A percentile compares a stretch with the other conserved stretches of the same genome.
Conservation (phyloP, 1,284 basidiomycete species). For the Ceratobasidium sp. region DNA sequence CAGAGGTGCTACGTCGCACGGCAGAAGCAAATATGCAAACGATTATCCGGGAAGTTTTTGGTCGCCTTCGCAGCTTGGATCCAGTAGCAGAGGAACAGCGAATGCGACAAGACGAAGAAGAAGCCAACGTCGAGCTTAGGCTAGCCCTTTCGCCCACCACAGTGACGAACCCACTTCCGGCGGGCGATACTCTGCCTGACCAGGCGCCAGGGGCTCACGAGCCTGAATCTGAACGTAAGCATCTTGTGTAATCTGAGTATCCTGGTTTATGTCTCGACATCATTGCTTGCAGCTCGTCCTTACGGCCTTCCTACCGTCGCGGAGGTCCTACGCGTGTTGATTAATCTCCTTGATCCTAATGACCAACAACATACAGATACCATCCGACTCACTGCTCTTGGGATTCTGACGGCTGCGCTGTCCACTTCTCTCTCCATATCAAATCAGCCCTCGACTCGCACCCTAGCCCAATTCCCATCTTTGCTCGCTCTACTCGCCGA, state of each 20-base stretch:
- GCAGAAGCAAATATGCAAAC: constrained; percentile 95
- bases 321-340: constrained; percentile 93
- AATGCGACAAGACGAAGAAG: constrained; percentile 55
- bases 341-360: constrained; percentile 94
- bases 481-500: constrained; percentile 82
- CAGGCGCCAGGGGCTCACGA: constrained; percentile 43
- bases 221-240: constrained; percentile 63
- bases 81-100: constrained; percentile 76
- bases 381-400: constrained; percentile 89
- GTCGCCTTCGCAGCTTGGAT: constrained; percentile 76
- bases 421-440: constrained; percentile 10
- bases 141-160: constrained; percentile 34
- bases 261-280: constrained; percentile 39
- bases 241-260: constrained; percentile 39
- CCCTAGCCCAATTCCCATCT: constrained; percentile 77
- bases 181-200: constrained; percentile 8
- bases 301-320: constrained; percentile 94
- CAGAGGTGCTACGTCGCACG: constrained; percentile 90
- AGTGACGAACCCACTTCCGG: constrained; percentile 36
- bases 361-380: constrained; percentile 97
- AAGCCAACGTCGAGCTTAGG: constrained; percentile 30
- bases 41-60: constrained; percentile 86
- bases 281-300: constrained; percentile 54
- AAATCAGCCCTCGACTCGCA: constrained; percentile 75
- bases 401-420: constrained; percentile 90